A percentile compares a stretch with the other conserved stretches of the same genome.
Conservation (phyloP, 176 grass and related monocot genomes). For the Sorghum bicolor region DNA sequence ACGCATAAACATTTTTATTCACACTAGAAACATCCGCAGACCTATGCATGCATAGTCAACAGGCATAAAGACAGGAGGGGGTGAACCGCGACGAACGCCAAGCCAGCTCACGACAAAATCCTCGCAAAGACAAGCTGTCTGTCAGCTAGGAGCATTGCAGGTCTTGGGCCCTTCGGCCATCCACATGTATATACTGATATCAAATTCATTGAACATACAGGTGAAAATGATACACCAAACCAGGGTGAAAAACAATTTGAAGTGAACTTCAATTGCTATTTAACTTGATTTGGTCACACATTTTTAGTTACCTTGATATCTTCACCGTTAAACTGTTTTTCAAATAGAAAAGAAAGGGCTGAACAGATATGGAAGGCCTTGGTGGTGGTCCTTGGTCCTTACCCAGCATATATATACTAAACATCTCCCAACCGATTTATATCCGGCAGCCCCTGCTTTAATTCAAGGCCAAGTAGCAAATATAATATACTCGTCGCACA, state of each 20-base stretch:
- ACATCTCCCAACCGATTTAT: constrained; percentile 23
- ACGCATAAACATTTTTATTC: background rate
- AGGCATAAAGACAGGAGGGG: constrained; percentile 21
- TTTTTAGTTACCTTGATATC: background rate
- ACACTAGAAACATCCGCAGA: background rate
- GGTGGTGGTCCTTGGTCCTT: constrained; percentile 21
- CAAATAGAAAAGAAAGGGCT: constrained; percentile 6
- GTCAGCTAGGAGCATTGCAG: background rate
- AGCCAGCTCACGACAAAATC: constrained; percentile 22
- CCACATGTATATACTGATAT: background rate
- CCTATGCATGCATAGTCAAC: constrained; percentile 38
- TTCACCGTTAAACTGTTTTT: constrained; percentile 26
- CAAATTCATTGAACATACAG: constrained; percentile 1
- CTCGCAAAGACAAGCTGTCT: constrained; percentile 28
- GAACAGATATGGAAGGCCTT: constrained; percentile 17
- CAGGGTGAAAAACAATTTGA: background rate
- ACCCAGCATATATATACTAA: background rate
- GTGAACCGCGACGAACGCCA: constrained; percentile 15
- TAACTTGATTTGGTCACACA: constrained; percentile 7
- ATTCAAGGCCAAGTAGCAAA: constrained; percentile 37
- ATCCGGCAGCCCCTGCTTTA: constrained; percentile 24
- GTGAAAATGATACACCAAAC: background rate
- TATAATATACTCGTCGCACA: constrained; percentile 38
- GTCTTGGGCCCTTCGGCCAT: background rate
- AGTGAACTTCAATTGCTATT: background rate